Conservation (phyloP, 2,329 filamentous ascomycete species). For the Pseudonectria foliicola region DNA sequence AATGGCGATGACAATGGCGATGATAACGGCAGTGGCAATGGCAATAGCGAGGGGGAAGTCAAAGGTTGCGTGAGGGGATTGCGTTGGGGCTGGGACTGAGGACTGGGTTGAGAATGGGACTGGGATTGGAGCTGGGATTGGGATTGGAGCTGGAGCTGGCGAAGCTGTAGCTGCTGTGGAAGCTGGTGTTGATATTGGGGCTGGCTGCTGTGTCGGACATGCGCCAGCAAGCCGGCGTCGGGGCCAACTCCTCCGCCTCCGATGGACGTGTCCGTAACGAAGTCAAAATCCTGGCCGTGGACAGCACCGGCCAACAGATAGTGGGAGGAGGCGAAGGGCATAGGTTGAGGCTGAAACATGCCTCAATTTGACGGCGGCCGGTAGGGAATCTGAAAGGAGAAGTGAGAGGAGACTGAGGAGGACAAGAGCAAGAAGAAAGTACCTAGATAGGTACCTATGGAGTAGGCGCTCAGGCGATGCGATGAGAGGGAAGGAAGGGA, state of each 20-base stretch:
- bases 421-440: constrained; percentile 7
- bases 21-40: constrained; percentile 11
- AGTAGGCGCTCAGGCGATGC: constrained; percentile 11
- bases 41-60: constrained; percentile 11
- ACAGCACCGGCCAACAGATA: constrained; percentile 34
- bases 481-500: constrained; percentile 3
- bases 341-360: constrained; percentile 51
- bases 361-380: constrained; percentile 19
- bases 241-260: constrained; percentile 19
- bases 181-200: constrained; percentile 3
- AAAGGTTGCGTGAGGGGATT: constrained; percentile 6
- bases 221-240: constrained; percentile 7
- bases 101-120: constrained; percentile 10
- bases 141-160: constrained; percentile 9
- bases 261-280: constrained; percentile 16
- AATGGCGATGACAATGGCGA: constrained; percentile 9
- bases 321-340: constrained; percentile 39
- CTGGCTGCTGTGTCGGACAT: constrained; percentile 6
- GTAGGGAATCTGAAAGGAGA: constrained; percentile 7
- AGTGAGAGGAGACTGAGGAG: constrained; percentile 6
- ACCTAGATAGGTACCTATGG: too few species aligned
- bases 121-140: constrained; percentile 7
- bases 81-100: constrained; percentile 9
- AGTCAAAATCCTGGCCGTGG: constrained; percentile 22
- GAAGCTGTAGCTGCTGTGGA: constrained; percentile 5